Conservation (phyloP, 164 flowering plant genomes). For the Cinnamomum micranthum region DNA sequence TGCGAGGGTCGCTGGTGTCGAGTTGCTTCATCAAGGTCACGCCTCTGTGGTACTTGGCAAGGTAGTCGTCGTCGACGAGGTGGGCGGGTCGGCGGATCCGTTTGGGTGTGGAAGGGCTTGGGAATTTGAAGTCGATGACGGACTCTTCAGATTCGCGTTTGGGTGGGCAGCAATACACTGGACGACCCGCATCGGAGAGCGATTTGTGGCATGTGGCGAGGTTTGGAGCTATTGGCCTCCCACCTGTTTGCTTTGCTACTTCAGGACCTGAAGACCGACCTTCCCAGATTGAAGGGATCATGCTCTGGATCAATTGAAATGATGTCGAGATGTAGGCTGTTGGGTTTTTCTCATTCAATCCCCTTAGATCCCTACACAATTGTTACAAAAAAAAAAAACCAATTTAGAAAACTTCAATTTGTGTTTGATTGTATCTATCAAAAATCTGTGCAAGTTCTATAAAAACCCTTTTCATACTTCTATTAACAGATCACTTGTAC, state of each 20-base stretch:
- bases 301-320: neutral
- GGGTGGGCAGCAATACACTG: slow-evolving; percentile 55
- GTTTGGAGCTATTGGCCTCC: slow-evolving; percentile 8
- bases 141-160: slow-evolving; percentile 11
- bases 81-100: slow-evolving; percentile 58
- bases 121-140: slow-evolving; percentile 41
- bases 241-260: neutral
- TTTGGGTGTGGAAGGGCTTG: slow-evolving; percentile 20
- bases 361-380: neutral
- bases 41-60: slow-evolving; percentile 32
- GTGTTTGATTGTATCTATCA: neutral
- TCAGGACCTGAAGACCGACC: neutral
- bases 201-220: slow-evolving; percentile 15
- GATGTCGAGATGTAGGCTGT: neutral
- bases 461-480: too few relatives aligned
- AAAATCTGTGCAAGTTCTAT: too few relatives aligned
- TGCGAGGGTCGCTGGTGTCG: slow-evolving; percentile 5
- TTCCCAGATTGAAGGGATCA: neutral
- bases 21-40: slow-evolving; percentile 5
- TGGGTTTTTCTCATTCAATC: neutral
- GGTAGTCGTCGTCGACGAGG: slow-evolving; percentile 27
- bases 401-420: too few relatives aligned
- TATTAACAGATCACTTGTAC: too few relatives aligned
- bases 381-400: neutral
- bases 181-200: slow-evolving; percentile 1